These are phyloP conservation scores for Cladophialophora immunda DNA, from an alignment of 2,329 filamentous ascomycete species.

Conservation along the genomic window DNA sequence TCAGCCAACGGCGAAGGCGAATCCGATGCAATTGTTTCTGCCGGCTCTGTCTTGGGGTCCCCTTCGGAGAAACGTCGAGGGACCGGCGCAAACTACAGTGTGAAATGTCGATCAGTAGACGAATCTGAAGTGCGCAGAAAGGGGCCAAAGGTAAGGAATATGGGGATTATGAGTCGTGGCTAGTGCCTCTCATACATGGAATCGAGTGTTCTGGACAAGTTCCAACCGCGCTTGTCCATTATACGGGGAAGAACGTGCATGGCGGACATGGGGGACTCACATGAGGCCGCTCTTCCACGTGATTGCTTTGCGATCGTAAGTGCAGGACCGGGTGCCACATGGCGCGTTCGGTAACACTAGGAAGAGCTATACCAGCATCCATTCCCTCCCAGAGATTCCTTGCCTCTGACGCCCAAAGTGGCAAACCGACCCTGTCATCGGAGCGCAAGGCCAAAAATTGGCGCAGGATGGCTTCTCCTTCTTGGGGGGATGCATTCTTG, in stretches of 20 bases:
- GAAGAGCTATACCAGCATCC: neutral
- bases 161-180: neutral
- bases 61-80: neutral
- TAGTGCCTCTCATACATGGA: too few relatives aligned
- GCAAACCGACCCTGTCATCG: slow-evolving; percentile 7
- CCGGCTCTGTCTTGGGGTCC: neutral
- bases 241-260: neutral
- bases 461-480: slow-evolving; percentile 29
- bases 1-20: neutral
- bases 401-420: slow-evolving; percentile 3
- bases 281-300: neutral
- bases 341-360: slow-evolving; percentile 23
- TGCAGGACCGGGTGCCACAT: slow-evolving; percentile 33
- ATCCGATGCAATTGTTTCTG: slow-evolving; percentile 8
- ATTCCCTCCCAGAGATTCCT: slow-evolving; percentile 12
- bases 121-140: neutral
- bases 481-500: slow-evolving; percentile 6
- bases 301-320: slow-evolving; percentile 19
- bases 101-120: neutral
- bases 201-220: neutral
- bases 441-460: slow-evolving; percentile 17
- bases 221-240: neutral
- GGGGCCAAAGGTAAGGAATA: neutral
- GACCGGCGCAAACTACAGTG: neutral
- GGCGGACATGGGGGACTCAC: slow-evolving; percentile 8